Percentiles rank a stretch among this genome's conserved stretches.
phyloP scores from a whole-genome alignment of 768 basidiomycete species.

The Lentinus brumalis region DNA sequence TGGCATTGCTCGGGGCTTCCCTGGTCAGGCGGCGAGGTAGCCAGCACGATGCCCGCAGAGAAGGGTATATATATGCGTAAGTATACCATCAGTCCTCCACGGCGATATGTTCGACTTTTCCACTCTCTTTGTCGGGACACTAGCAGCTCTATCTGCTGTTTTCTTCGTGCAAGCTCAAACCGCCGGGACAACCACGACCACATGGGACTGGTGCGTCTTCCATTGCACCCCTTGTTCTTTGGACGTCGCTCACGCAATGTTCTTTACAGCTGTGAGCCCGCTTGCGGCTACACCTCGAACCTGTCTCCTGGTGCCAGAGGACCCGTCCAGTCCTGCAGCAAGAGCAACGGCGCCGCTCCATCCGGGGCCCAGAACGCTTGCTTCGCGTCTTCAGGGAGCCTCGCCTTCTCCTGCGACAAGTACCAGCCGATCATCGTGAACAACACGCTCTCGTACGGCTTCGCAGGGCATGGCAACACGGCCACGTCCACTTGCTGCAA shows the following conservation, averaged over 20 bases:
- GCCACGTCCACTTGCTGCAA: slow-evolving; percentile 24
- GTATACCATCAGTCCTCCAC: neutral
- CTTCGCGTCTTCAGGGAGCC: slow-evolving; percentile 19
- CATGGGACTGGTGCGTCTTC: slow-evolving; percentile 15
- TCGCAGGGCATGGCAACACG: slow-evolving; percentile 22
- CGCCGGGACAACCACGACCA: slow-evolving; percentile 18
- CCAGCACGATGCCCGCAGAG: neutral
- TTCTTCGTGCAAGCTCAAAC: slow-evolving; percentile 5
- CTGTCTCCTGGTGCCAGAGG: slow-evolving; percentile 17
- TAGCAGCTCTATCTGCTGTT: neutral
- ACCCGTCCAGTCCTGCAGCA: slow-evolving; percentile 19
- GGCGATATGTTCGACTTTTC: neutral
- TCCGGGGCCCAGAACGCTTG: slow-evolving; percentile 21
- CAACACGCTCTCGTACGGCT: slow-evolving; percentile 21
- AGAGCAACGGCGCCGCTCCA: slow-evolving; percentile 12
- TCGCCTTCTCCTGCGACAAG: slow-evolving; percentile 20
- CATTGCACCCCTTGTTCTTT: too few relatives aligned
- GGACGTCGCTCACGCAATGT: neutral
- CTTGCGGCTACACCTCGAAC: slow-evolving; percentile 17
- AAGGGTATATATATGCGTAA: too few relatives aligned
- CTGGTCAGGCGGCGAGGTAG: neutral
- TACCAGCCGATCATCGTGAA: slow-evolving; percentile 25
- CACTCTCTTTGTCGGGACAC: neutral
- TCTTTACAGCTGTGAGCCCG: slow-evolving; percentile 12
- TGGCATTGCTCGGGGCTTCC: too few relatives aligned